phyloP scores from a whole-genome alignment of 1,139 yeast species.

The Nakaseomyces delphensis region DNA sequence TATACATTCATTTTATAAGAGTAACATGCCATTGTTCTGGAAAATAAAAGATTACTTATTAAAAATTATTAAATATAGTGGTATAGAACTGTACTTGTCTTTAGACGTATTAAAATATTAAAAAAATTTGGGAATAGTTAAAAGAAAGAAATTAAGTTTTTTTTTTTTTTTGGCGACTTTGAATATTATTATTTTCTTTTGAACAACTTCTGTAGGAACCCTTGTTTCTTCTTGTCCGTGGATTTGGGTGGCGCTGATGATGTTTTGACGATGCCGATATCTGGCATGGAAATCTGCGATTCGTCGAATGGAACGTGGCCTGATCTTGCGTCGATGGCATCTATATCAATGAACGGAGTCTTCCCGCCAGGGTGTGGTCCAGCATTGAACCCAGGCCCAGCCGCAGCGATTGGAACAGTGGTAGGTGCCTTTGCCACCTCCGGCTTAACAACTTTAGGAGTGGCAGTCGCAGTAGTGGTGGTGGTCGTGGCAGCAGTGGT shows the following conservation, averaged over 20 bases:
- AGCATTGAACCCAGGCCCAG: too few relatives aligned
- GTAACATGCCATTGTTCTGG: too few relatives aligned
- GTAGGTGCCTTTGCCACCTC: too few relatives aligned
- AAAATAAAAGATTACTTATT: too few relatives aligned
- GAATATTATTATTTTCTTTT: background rate
- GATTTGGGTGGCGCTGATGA: background rate
- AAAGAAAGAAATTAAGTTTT: background rate
- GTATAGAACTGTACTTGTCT: too few relatives aligned
- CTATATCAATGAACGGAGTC: conserved; percentile 6
- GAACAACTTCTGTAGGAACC: conserved; percentile 6
- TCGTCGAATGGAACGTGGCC: conserved; percentile 7
- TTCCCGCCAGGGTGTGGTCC: background rate
- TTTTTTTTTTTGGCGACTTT: too few relatives aligned
- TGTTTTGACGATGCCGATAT: background rate
- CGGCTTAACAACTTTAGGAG: too few relatives aligned
- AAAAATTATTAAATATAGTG: too few relatives aligned
- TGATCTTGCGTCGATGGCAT: conserved; percentile 5
- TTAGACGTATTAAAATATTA: too few relatives aligned
- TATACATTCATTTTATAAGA: too few relatives aligned
- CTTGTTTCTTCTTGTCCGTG: conserved; percentile 1
- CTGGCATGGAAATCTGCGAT: background rate
- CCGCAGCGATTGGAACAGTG: background rate
- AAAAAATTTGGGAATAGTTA: background rate
- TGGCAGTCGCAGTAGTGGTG: background rate
- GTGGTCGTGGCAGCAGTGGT: background rate